A percentile compares a stretch with the other conserved stretches of the same genome.
Conservation (phyloP, 202 grass and related monocot species). For the Brachypodium distachyon region DNA sequence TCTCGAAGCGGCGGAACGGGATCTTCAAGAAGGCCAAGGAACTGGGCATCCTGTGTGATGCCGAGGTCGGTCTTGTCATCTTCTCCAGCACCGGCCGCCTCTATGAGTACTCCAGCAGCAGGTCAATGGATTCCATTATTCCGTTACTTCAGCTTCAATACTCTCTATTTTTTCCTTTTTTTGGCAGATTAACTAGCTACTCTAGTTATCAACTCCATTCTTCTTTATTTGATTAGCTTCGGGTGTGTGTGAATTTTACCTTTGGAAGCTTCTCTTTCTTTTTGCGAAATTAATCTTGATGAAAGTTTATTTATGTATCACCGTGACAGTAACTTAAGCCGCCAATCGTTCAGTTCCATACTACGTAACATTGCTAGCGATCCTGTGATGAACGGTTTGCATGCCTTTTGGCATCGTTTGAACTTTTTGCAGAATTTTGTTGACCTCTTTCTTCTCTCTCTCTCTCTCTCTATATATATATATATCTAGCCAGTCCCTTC, state of each 20-base stretch:
- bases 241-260: not conserved
- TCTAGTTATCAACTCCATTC: not conserved
- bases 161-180: not conserved
- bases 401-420: no score
- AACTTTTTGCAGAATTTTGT: no score
- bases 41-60: constrained; percentile 75
- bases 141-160: not conserved
- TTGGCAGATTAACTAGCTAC: not conserved
- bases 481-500: not conserved
- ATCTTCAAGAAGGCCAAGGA: constrained; percentile 95
- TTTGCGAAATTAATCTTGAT: not conserved
- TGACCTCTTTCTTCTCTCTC: no score
- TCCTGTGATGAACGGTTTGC: no score
- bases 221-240: not conserved
- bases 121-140: constrained; percentile 30
- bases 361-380: no score
- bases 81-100: constrained; percentile 87
- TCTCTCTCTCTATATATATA: no score
- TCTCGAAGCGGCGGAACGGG: constrained; percentile 77
- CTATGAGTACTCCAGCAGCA: constrained; percentile 72
- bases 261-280: not conserved
- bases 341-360: not conserved
- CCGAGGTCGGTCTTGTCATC: constrained; percentile 76
- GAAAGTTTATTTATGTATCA: not conserved
- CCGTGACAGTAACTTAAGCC: not conserved